Evolutionary conservation across 257 asterid species (phyloP).

Genomic region (Ligustrum vulgare): DNA sequence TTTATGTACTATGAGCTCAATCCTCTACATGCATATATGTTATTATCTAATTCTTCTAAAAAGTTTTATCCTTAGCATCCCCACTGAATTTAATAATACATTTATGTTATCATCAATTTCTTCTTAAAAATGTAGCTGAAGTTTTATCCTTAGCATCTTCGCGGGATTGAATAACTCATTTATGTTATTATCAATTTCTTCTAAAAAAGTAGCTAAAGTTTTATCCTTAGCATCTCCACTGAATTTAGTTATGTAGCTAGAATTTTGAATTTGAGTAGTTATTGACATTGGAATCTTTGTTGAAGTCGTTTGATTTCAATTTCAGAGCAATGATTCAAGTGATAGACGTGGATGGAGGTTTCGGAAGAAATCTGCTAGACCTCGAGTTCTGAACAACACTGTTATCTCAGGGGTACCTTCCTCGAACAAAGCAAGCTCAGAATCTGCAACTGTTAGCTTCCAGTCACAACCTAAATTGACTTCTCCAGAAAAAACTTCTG

Average conservation of each 20-base stretch:
- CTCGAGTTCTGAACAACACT: slow-evolving; percentile 69
- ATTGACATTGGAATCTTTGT: neutral
- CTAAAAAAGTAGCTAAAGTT: neutral
- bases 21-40: neutral
- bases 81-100: too few relatives aligned
- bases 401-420: slow-evolving; percentile 58
- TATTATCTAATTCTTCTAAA: too few relatives aligned
- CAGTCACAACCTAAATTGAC: slow-evolving; percentile 47
- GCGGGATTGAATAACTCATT: neutral
- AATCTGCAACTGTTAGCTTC: slow-evolving; percentile 41
- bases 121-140: neutral
- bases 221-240: slow-evolving; percentile 1
- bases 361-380: slow-evolving; percentile 77
- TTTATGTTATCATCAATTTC: too few relatives aligned
- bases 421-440: slow-evolving; percentile 44
- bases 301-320: slow-evolving; percentile 23
- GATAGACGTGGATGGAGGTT: slow-evolving; percentile 91
- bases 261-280: neutral
- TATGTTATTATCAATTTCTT: too few relatives aligned
- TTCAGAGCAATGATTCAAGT: slow-evolving; percentile 66
- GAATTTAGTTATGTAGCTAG: neutral
- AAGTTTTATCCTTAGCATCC: too few relatives aligned
- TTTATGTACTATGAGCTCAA: neutral
- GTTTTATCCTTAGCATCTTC: slow-evolving; percentile 2
- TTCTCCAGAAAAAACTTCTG: slow-evolving; percentile 50